Conservation (phyloP, 768 basidiomycete species). For the Paxillus ammoniavirescens region DNA sequence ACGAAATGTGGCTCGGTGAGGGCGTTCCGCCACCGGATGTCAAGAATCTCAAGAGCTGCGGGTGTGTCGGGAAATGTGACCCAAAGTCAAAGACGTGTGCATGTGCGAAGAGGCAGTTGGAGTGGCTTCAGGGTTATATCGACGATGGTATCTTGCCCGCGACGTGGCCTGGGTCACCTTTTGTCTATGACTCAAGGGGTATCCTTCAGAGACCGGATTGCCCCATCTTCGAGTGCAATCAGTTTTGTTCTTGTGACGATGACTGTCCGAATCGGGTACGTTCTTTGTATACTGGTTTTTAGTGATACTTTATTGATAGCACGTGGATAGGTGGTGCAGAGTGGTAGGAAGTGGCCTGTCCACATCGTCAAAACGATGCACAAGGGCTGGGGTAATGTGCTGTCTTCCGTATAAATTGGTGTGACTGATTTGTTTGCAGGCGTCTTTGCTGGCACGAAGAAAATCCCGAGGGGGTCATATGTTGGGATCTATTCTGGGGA, state of each 20-base stretch:
- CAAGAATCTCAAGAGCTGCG: conserved; percentile 60
- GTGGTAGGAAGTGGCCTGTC: conserved; percentile 64
- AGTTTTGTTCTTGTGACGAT: conserved; percentile 74
- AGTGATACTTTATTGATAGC: neutral
- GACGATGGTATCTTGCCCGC: conserved; percentile 17
- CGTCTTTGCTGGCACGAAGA: conserved; percentile 63
- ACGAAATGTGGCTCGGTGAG: conserved; percentile 72
- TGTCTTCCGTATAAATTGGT: neutral
- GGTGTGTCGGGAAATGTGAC: conserved; percentile 73
- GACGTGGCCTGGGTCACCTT: conserved; percentile 47
- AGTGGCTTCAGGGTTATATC: conserved; percentile 29
- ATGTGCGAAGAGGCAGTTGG: conserved; percentile 60
- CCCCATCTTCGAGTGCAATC: conserved; percentile 88
- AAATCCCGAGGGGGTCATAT: conserved; percentile 67
- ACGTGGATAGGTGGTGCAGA: conserved; percentile 69
- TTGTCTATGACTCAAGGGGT: conserved; percentile 67
- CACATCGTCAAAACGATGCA: conserved; percentile 65
- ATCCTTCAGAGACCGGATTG: conserved; percentile 46
- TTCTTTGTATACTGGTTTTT: neutral
- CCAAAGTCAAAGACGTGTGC: conserved; percentile 71
- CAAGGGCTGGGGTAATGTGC: conserved; percentile 81
- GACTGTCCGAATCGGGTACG: conserved; percentile 78
- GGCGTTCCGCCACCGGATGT: conserved; percentile 67
- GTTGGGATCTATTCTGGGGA: conserved; percentile 88
- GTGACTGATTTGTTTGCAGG: conserved; percentile 40